Conservation (phyloP, 2,329 filamentous ascomycete genomes). For the Penicillium occitanis region DNA sequence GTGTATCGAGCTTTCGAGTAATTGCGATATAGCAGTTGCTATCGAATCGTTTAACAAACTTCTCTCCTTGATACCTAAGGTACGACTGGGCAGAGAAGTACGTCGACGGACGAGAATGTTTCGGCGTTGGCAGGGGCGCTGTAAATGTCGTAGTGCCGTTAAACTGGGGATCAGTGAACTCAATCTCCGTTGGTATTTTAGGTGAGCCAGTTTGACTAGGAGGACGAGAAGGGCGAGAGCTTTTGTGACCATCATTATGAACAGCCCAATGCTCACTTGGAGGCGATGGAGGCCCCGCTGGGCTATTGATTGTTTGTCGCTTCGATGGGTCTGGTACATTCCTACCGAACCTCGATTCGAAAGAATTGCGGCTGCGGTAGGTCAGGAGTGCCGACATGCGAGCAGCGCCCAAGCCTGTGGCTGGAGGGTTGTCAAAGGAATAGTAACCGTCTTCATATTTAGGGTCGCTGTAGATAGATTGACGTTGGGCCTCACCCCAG, state of each 20-base stretch:
- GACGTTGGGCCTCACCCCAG: constrained; percentile 59
- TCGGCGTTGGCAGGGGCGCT: constrained; percentile 35
- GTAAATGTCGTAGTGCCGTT: constrained; percentile 61
- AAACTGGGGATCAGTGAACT: constrained; percentile 67
- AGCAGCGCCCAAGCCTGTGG: constrained; percentile 83
- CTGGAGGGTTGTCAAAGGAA: constrained; percentile 77
- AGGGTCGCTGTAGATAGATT: constrained; percentile 89
- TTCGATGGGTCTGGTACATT: constrained; percentile 86
- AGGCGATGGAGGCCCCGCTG: constrained; percentile 58
- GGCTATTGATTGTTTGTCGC: constrained; percentile 76
- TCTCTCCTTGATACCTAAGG: constrained; percentile 90
- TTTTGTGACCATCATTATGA: constrained; percentile 77
- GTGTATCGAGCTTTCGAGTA: constrained; percentile 94
- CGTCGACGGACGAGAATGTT: constrained; percentile 58
- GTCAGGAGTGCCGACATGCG: constrained; percentile 96
- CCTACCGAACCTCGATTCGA: constrained; percentile 90
- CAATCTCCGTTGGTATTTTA: constrained; percentile 31
- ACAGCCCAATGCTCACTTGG: constrained; percentile 74
- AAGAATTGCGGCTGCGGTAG: constrained; percentile 94
- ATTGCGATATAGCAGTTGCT: constrained; percentile 99
- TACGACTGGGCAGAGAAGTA: constrained; percentile 99
- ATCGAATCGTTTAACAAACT: constrained; percentile 96
- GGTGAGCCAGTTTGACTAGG: constrained; percentile 37
- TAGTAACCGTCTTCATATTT: constrained; percentile 99
- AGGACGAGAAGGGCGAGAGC: constrained; percentile 56